A percentile compares a stretch with the other conserved stretches of the same genome.
Conservation (phyloP, 2,329 filamentous ascomycete species). For the Diplodia sapinea region DNA sequence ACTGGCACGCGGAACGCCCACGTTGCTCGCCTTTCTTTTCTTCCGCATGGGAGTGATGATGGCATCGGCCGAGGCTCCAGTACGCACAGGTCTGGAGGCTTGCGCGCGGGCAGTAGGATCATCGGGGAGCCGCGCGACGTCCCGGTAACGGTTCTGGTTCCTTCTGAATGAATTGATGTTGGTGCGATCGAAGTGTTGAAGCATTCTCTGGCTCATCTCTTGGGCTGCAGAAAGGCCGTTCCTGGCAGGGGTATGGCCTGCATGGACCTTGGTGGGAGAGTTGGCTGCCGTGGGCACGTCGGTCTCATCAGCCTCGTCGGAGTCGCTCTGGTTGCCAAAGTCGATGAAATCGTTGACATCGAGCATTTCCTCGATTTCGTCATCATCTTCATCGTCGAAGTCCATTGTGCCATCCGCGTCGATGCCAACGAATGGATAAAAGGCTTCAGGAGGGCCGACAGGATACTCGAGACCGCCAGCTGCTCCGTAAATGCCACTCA, state of each 20-base stretch:
- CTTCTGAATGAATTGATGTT: conserved; percentile 50
- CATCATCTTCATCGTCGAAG: conserved; percentile 66
- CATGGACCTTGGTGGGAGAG: conserved; percentile 40
- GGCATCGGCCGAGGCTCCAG: conserved; percentile 48
- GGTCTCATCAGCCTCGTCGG: conserved; percentile 46
- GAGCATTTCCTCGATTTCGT: conserved; percentile 58
- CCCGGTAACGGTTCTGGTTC: conserved; percentile 48
- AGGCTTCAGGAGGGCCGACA: conserved; percentile 76
- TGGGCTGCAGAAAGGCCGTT: conserved; percentile 33
- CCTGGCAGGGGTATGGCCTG: conserved; percentile 43
- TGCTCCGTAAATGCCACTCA: conserved; percentile 68
- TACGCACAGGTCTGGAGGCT: conserved; percentile 46
- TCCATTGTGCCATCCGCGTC: conserved; percentile 62
- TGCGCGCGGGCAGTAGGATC: conserved; percentile 46
- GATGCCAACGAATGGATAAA: conserved; percentile 69
- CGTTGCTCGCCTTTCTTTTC: conserved; percentile 33
- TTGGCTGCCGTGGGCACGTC: conserved; percentile 46
- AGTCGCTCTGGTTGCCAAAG: conserved; percentile 45
- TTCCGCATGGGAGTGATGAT: conserved; percentile 49
- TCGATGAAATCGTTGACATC: conserved; percentile 49
- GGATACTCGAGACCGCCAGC: conserved; percentile 60
- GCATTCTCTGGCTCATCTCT: conserved; percentile 39
- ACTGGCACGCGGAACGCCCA: conserved; percentile 23
- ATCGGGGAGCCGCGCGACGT: conserved; percentile 46
- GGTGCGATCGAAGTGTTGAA: conserved; percentile 49